A percentile compares a stretch with the other conserved stretches of the same genome.
Conservation (phyloP, 2,329 filamentous ascomycete species). For the Ascochyta lentis region DNA sequence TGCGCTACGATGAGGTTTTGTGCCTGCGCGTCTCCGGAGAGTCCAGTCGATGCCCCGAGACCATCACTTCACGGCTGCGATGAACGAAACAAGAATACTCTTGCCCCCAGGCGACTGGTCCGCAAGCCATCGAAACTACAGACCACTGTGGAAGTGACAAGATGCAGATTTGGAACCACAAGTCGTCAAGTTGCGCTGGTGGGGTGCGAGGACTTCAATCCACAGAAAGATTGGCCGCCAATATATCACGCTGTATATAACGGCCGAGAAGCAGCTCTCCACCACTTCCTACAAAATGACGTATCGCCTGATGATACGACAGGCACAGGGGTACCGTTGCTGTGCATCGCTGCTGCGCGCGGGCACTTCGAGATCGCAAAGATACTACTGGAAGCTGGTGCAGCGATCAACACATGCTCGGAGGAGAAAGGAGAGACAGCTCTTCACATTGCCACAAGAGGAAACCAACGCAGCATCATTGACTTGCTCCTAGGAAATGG, state of each 20-base stretch:
- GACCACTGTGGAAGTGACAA: conserved; percentile 41
- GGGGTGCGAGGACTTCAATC: conserved; percentile 16
- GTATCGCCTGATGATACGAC: conserved; percentile 35
- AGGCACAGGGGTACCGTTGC: conserved; percentile 30
- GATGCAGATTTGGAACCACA: conserved; percentile 38
- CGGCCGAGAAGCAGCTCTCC: conserved; percentile 42
- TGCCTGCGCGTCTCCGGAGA: conserved; percentile 25
- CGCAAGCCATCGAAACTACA: conserved; percentile 39
- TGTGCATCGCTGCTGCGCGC: conserved; percentile 38
- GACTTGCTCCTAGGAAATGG: conserved; percentile 33
- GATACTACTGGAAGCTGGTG: conserved; percentile 39
- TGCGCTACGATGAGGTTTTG: conserved; percentile 26
- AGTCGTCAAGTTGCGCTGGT: conserved; percentile 13
- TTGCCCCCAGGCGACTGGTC: conserved; percentile 12
- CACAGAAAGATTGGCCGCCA: conserved; percentile 41
- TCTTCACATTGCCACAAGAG: conserved; percentile 41
- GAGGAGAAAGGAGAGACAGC: conserved; percentile 37
- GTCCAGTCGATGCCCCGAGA: conserved; percentile 24
- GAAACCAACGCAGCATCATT: conserved; percentile 32
- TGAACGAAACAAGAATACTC: conserved; percentile 19
- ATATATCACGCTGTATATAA: conserved; percentile 41
- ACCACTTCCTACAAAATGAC: conserved; percentile 38
- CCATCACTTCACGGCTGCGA: conserved; percentile 22
- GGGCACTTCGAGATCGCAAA: conserved; percentile 35
- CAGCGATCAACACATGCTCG: conserved; percentile 30